Conservation (phyloP, 2,329 filamentous ascomycete species). For the Talaromyces atroroseus region DNA sequence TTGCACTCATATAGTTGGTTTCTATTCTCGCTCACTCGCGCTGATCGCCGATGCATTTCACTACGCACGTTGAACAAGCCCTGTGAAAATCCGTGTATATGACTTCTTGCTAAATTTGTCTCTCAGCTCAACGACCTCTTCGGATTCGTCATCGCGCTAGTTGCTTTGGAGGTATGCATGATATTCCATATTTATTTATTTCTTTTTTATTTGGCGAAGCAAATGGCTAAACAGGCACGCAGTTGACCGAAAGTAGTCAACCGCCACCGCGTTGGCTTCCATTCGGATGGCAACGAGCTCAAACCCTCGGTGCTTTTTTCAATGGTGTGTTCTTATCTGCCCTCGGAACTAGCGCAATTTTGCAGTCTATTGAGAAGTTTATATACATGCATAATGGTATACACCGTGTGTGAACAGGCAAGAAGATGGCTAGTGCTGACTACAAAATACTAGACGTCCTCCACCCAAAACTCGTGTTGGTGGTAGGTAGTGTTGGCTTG, state of each 20-base stretch:
- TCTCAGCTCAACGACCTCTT: slow-evolving; percentile 61
- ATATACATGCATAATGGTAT: slow-evolving; percentile 6
- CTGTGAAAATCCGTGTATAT: neutral
- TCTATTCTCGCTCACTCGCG: slow-evolving; percentile 65
- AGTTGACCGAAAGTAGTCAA: slow-evolving; percentile 52
- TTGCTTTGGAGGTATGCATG: slow-evolving; percentile 54
- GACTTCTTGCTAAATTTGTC: slow-evolving; percentile 25
- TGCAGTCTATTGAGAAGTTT: slow-evolving; percentile 64
- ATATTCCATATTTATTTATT: neutral
- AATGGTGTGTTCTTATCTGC: slow-evolving; percentile 71
- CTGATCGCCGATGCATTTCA: slow-evolving; percentile 74
- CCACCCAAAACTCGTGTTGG: slow-evolving; percentile 60
- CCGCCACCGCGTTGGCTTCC: slow-evolving; percentile 46
- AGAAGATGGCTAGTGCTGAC: neutral
- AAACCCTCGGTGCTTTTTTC: slow-evolving; percentile 72
- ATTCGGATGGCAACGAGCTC: slow-evolving; percentile 72
- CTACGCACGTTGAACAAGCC: slow-evolving; percentile 49
- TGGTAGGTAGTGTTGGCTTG: slow-evolving; percentile 64
- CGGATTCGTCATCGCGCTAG: slow-evolving; percentile 61
- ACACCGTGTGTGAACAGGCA: neutral
- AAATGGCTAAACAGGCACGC: slow-evolving; percentile 32
- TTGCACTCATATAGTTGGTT: slow-evolving; percentile 48
- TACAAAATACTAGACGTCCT: slow-evolving; percentile 49
- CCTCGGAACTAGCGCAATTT: slow-evolving; percentile 64
- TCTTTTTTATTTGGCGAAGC: neutral